Base-by-base conservation (phyloP, 345 rosid species). In the Gossypium raimondii region DNA sequence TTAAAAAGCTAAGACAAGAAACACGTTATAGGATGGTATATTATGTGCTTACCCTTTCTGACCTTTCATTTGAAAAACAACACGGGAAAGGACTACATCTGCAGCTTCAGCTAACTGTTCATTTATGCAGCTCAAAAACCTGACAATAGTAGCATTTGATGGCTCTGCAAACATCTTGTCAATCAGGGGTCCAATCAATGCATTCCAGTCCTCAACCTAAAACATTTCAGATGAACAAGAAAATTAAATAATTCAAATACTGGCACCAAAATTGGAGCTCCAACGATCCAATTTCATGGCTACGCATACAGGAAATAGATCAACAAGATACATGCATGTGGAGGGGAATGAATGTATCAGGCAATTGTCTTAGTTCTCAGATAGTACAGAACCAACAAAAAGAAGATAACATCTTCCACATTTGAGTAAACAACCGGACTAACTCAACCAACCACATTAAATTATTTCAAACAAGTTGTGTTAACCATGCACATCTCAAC, bases 101-200 rank as follows among this genome's bases (percentile, higher is more conserved):
- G 85, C 86, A 62, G 78, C 79, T 75, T 86, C 85, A 50, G 87
- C 93, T 78, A 92, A 78, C 75, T 85, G 82, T 59, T 94, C 97
- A 64, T 86, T 88, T 76, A 90, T 85, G 75, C 64, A 79, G 70
- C 96, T 92, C 77, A 92, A 79, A 80, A 94, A 94, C 82, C 89
- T 88, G 72, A 94, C 90, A 59, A 92, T 76, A 77, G 78, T 86
- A 43, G 93, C 89, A 88, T 94, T 94, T 79, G 92, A 85, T 81
- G 98, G 98, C 85, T 94, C 94, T 17, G 83, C 75, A 80, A 90
- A 92, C 94, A 94, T 86, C 90, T 94, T 92, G 70, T 89, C 91
- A 70, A 92, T 84, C 82, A 94, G 75, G 44, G 92, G 84, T 44
- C 82, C 91, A 72, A 85, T 82, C 78, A 90, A 81, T 72, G 80